These are phyloP conservation scores for Metroxylon sagu DNA, from an alignment of 176 grass and related monocot species.

Conservation along the genomic window DNA sequence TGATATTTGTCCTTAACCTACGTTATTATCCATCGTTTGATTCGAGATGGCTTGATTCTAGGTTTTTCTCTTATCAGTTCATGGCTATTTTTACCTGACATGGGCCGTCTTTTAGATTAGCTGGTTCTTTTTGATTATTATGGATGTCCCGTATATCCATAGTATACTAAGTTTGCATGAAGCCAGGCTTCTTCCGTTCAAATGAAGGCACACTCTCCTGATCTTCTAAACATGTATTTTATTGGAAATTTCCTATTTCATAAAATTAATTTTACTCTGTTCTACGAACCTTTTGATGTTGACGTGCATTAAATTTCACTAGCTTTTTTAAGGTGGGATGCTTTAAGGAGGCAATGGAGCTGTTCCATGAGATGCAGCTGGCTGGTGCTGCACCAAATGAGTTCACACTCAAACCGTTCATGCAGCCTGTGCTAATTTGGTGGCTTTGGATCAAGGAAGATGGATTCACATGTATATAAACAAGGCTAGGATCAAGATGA, in stretches of 20 bases:
- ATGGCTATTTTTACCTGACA: too few relatives aligned
- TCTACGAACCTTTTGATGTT: not conserved
- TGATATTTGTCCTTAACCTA: too few relatives aligned
- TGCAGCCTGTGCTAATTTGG: conserved; percentile 3
- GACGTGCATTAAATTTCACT: not conserved
- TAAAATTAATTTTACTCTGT: not conserved
- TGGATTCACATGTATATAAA: conserved; percentile 14
- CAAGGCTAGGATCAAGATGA: conserved; percentile 1
- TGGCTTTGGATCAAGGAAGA: conserved; percentile 11
- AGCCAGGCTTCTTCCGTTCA: too few relatives aligned
- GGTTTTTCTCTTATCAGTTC: too few relatives aligned
- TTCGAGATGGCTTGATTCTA: too few relatives aligned
- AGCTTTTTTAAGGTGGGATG: conserved; percentile 7
- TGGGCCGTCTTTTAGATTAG: too few relatives aligned
- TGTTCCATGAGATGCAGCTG: not conserved
- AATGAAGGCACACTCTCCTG: too few relatives aligned
- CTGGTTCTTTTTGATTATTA: too few relatives aligned
- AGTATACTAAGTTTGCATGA: too few relatives aligned
- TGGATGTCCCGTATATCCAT: too few relatives aligned
- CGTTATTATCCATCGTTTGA: too few relatives aligned
- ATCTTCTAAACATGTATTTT: not conserved
- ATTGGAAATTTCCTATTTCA: not conserved
- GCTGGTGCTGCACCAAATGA: conserved; percentile 8
- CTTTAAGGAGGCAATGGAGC: conserved; percentile 3
- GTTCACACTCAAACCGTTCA: conserved; percentile 5